phyloP scores from a whole-genome alignment of 495 filamentous ascomycete genomes.

The Platismatia glauca region DNA sequence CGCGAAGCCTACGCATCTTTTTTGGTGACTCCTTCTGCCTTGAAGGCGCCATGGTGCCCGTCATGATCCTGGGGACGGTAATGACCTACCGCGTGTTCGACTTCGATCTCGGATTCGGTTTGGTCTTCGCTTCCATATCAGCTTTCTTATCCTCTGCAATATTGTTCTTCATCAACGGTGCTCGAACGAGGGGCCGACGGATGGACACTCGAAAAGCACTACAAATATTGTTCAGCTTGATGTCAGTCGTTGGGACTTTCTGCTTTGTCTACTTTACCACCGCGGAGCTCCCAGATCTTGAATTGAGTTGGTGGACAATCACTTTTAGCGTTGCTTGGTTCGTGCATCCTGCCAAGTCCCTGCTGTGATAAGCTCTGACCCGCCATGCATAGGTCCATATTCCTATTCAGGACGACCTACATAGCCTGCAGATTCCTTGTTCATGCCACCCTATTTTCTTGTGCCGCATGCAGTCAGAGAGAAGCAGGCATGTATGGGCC shows the following conservation, averaged over 20 bases:
- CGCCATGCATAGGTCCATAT: not conserved
- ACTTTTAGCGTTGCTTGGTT: not conserved
- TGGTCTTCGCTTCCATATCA: not conserved
- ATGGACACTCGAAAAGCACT: not conserved
- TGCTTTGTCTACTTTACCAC: not conserved
- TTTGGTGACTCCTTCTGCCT: not conserved
- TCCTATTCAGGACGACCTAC: not conserved
- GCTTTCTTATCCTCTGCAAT: not conserved
- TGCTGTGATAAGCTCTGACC: not conserved
- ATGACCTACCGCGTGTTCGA: conserved; percentile 1
- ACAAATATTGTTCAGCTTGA: not conserved
- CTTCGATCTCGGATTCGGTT: conserved; percentile 1
- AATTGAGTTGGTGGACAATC: not conserved
- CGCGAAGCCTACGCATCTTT: not conserved
- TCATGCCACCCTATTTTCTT: not conserved
- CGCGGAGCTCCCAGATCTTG: not conserved
- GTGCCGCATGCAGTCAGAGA: not conserved
- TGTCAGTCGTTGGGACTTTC: not conserved
- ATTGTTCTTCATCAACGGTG: not conserved
- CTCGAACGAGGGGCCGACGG: not conserved
- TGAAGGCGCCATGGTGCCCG: not conserved
- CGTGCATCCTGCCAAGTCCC: not conserved
- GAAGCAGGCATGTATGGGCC: not conserved
- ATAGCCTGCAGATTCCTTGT: not conserved
- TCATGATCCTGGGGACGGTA: not conserved